phyloP scores from a whole-genome alignment of 139 green algal genomes.

The Medakamo hakoo region DNA sequence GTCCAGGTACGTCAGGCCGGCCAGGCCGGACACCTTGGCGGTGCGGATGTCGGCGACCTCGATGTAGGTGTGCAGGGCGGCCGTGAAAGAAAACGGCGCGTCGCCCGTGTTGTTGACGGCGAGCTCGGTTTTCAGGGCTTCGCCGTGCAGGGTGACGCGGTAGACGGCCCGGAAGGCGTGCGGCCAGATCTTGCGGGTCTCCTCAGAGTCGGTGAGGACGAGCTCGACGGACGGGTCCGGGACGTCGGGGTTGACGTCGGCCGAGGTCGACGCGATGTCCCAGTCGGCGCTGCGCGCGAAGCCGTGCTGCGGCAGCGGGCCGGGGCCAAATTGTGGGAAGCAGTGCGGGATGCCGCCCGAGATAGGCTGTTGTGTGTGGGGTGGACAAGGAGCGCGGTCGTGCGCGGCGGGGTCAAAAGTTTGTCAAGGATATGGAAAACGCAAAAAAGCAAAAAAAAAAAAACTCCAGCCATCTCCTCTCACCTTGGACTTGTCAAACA shows the following conservation, averaged over 20 bases:
- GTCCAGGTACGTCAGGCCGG: conserved; percentile 74
- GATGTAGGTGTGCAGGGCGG: conserved; percentile 91
- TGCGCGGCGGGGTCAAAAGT: no score
- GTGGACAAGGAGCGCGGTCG: not conserved
- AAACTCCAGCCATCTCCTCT: no score
- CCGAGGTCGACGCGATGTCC: conserved; percentile 53
- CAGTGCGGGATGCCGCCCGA: conserved; percentile 83
- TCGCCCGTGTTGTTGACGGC: conserved; percentile 74
- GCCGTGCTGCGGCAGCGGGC: conserved; percentile 85
- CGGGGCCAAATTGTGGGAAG: conserved; percentile 95
- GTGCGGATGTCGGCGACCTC: conserved; percentile 61
- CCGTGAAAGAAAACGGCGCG: conserved; percentile 77
- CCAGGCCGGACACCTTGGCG: conserved; percentile 41
- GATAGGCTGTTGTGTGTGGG: conserved; percentile 15
- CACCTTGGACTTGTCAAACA: conserved; percentile 86
- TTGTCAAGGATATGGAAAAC: no score
- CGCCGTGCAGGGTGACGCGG: conserved; percentile 62
- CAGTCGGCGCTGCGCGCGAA: conserved; percentile 94
- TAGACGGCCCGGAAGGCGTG: conserved; percentile 66
- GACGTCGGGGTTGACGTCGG: conserved; percentile 83
- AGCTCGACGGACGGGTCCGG: conserved; percentile 66
- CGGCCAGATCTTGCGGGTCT: conserved; percentile 80
- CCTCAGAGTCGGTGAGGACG: conserved; percentile 69
- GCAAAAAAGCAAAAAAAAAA: no score
- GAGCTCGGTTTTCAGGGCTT: conserved; percentile 59